These are phyloP conservation scores for Xanthoceras sorbifolium DNA, from an alignment of 345 rosid genomes.

Conservation along the genomic window DNA sequence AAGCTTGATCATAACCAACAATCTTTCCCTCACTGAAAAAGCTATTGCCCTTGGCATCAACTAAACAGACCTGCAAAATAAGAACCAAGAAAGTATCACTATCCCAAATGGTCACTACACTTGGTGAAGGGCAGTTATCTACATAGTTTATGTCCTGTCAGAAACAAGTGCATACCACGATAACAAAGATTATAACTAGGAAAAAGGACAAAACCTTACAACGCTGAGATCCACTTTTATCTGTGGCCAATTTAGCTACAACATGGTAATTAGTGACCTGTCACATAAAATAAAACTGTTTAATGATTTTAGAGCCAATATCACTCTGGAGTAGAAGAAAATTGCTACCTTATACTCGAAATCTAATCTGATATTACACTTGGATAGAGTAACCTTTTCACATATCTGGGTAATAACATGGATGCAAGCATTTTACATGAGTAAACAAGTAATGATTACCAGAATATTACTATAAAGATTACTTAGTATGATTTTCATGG, in stretches of 20 bases:
- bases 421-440: not conserved
- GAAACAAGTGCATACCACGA: not conserved
- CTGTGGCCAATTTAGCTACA: slow-evolving; percentile 74
- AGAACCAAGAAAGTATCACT: not conserved
- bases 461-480: not conserved
- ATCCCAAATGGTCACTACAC: not conserved
- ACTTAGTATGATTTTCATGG: not conserved
- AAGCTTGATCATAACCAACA: slow-evolving; percentile 73
- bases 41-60: slow-evolving; percentile 63
- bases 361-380: not conserved
- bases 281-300: slow-evolving; percentile 11
- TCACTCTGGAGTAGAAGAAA: not conserved
- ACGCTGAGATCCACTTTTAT: slow-evolving; percentile 65
- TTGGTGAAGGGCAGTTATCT: not conserved
- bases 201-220: slow-evolving; percentile 63
- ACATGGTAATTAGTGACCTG: slow-evolving; percentile 94
- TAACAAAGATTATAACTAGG: not conserved
- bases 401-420: not conserved
- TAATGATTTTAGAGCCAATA: not conserved
- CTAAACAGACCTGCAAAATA: slow-evolving; percentile 52
- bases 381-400: not conserved
- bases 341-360: not conserved
- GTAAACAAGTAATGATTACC: not conserved
- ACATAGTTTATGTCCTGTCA: not conserved
- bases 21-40: slow-evolving; percentile 68